A percentile compares a stretch with the other conserved stretches of the same genome.
These are phyloP conservation scores for Isatis lusitanica DNA, from an alignment of 441 rosid species.

Conservation along the genomic window DNA sequence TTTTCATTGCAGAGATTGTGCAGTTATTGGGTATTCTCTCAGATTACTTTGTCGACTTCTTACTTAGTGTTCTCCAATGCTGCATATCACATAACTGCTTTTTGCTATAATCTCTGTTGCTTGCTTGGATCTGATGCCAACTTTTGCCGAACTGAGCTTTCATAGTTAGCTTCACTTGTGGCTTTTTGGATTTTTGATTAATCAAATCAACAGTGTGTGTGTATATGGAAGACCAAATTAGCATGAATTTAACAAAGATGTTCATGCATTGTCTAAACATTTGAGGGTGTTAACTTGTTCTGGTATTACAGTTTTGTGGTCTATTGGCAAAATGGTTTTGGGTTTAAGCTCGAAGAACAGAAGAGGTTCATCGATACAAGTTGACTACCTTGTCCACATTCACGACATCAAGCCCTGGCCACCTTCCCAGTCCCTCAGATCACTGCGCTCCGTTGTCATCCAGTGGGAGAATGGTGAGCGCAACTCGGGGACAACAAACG, in stretches of 20 bases:
- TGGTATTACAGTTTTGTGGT: slow-evolving; percentile 9
- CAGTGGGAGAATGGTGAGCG: slow-evolving; percentile 94
- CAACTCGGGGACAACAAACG: slow-evolving; percentile 65
- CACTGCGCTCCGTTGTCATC: slow-evolving; percentile 78
- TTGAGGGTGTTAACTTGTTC: neutral
- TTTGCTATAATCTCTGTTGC: neutral
- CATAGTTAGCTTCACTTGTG: neutral
- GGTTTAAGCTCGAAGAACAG: slow-evolving; percentile 62
- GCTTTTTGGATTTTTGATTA: neutral
- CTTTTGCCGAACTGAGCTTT: too few species aligned
- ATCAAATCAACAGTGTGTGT: slow-evolving; percentile 6
- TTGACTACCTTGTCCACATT: slow-evolving; percentile 69
- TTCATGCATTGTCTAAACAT: slow-evolving; percentile 13
- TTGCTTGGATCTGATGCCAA: slow-evolving; percentile 22
- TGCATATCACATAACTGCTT: slow-evolving; percentile 23
- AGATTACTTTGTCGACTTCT: neutral
- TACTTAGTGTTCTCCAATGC: neutral
- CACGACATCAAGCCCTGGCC: slow-evolving; percentile 98
- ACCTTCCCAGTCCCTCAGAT: slow-evolving; percentile 87
- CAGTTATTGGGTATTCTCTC: slow-evolving; percentile 23
- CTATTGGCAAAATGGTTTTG: slow-evolving; percentile 52
- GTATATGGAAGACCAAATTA: neutral
- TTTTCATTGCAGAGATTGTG: slow-evolving; percentile 12
- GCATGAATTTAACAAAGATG: neutral
- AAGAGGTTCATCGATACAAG: slow-evolving; percentile 56